phyloP scores from a whole-genome alignment of 768 basidiomycete species.

The Omphalotus guepiniiformis region DNA sequence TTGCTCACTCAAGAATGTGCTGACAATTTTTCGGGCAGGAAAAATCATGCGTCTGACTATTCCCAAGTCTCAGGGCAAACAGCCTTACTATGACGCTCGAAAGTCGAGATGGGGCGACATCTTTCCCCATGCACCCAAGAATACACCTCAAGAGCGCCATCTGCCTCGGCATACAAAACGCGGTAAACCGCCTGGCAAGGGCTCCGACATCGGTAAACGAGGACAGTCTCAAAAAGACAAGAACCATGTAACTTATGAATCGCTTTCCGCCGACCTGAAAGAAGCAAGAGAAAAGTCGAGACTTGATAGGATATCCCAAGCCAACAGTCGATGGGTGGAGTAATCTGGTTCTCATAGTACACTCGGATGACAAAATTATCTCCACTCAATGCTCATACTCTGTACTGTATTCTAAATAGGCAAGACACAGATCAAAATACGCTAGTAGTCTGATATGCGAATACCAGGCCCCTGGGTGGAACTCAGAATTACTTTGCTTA shows the following conservation, averaged over 20 bases:
- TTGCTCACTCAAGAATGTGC: neutral
- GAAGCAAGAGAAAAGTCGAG: conserved; percentile 31
- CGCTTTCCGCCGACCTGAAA: conserved; percentile 35
- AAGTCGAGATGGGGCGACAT: conserved; percentile 94
- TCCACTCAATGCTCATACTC: conserved; percentile 9
- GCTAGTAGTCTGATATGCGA: conserved; percentile 74
- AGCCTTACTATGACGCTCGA: conserved; percentile 90
- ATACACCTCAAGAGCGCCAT: conserved; percentile 61
- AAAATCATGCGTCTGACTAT: conserved; percentile 90
- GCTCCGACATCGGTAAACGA: conserved; percentile 57
- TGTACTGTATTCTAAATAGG: conserved; percentile 13
- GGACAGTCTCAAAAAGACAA: conserved; percentile 24
- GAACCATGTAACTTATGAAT: conserved; percentile 31
- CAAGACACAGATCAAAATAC: conserved; percentile 11
- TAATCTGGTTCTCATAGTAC: neutral
- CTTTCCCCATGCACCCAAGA: conserved; percentile 88
- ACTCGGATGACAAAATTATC: neutral
- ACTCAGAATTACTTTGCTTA: conserved; percentile 80
- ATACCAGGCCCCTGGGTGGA: conserved; percentile 89
- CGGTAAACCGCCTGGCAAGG: conserved; percentile 24
- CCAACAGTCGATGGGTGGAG: conserved; percentile 9
- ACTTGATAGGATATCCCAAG: conserved; percentile 17
- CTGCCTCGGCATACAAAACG: conserved; percentile 32
- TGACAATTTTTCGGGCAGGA: conserved; percentile 43
- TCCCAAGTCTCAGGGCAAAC: conserved; percentile 93